Evolutionary conservation across 2,329 filamentous ascomycete species (phyloP).

Genomic region (Trichoderma asperellum): DNA sequence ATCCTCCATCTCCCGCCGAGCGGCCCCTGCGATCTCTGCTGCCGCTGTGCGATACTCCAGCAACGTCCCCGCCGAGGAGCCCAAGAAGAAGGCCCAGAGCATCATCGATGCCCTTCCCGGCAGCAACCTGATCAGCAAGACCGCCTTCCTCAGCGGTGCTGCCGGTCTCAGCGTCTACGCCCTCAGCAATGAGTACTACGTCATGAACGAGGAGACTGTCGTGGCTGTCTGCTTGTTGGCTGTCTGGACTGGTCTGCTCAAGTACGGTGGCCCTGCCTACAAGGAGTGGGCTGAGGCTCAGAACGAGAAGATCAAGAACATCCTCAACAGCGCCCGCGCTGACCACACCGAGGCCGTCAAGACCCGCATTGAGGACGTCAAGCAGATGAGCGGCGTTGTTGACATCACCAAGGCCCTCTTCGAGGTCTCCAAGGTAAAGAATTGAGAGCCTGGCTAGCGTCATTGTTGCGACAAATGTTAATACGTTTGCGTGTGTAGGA

Average conservation of each 20-base stretch:
- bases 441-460: neutral
- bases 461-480: neutral
- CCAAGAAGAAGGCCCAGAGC: constrained; percentile 95
- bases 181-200: constrained; percentile 99
- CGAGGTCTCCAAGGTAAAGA: constrained; percentile 91
- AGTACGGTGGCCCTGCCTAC: constrained; percentile 92
- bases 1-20: constrained; percentile 74
- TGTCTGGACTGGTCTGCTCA: constrained; percentile 90
- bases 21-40: constrained; percentile 73
- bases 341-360: constrained; percentile 97
- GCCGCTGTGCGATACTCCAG: constrained; percentile 71
- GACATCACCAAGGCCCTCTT: constrained; percentile 97
- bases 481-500: constrained; percentile 60
- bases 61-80: constrained; percentile 81
- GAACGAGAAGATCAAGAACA: constrained; percentile 89
- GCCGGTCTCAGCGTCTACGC: constrained; percentile 91
- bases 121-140: constrained; percentile 91
- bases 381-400: constrained; percentile 92
- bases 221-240: constrained; percentile 90
- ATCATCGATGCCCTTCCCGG: constrained; percentile 93
- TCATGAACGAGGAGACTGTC: constrained; percentile 98
- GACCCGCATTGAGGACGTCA: constrained; percentile 88
- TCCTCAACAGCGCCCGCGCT: constrained; percentile 89
- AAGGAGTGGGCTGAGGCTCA: constrained; percentile 88
- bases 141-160: constrained; percentile 90